These are phyloP conservation scores for Tetrapisispora nanseiensis DNA, from an alignment of 805 yeast genomes.

Conservation along the genomic window DNA sequence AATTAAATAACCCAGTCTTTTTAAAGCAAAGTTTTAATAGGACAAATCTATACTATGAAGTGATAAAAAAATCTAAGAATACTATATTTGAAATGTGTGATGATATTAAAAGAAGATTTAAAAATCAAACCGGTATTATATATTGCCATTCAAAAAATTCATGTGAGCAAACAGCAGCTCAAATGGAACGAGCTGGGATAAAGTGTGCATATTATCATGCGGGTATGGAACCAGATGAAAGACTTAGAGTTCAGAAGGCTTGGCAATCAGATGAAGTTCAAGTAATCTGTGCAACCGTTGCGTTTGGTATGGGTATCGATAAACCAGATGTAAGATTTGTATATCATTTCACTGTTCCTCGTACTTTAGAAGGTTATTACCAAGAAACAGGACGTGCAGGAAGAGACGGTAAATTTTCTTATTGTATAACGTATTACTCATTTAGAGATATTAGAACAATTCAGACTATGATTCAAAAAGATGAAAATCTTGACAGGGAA, in stretches of 20 bases:
- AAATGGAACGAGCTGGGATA: conserved; percentile 52
- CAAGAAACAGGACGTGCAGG: conserved; percentile 99
- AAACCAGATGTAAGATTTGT: conserved; percentile 92
- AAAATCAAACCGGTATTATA: conserved; percentile 69
- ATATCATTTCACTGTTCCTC: conserved; percentile 76
- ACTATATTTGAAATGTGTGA: conserved; percentile 47
- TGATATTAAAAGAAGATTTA: conserved; percentile 42
- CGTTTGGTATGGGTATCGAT: conserved; percentile 99
- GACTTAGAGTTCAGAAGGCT: conserved; percentile 56
- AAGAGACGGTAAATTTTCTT: conserved; percentile 78
- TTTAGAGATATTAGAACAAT: conserved; percentile 71
- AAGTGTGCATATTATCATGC: conserved; percentile 79
- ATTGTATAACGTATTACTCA: conserved; percentile 74
- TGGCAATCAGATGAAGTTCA: conserved; percentile 74
- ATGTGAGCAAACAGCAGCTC: conserved; percentile 70
- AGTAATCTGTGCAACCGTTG: conserved; percentile 93
- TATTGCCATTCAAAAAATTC: conserved; percentile 86
- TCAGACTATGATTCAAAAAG: conserved; percentile 69
- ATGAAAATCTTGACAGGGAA: conserved; percentile 49
- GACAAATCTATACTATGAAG: conserved; percentile 72
- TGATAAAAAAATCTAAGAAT: conserved; percentile 52
- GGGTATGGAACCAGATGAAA: conserved; percentile 76
- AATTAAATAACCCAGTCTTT: conserved; percentile 49
- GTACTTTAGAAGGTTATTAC: conserved; percentile 90
- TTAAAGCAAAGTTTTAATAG: conserved; percentile 89